Base-by-base conservation (phyloP, 257 asterid genomes). In the Asclepias syriaca region DNA sequence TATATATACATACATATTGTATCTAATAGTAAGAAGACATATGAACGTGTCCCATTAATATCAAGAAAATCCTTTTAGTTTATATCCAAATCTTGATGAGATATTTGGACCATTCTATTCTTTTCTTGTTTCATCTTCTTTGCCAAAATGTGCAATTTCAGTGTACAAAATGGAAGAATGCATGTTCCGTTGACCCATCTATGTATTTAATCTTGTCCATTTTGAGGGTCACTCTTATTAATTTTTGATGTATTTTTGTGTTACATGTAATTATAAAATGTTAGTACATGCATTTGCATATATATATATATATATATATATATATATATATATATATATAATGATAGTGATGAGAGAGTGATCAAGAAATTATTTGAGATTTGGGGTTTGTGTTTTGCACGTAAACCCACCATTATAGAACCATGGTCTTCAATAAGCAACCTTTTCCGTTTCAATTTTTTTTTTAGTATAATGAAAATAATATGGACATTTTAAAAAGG, bases 361-460 rank as follows among this genome's bases (percentile, higher is more conserved):
- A 49, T 55, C 59, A 70, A 49, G 45, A 37, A 39, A 66, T 56
- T 40, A 37, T 77, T 40, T 72, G 53, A 22, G 39, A 53, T 34
- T 54, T 11, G 53, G 46, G 46, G 64, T 66, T 68, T 72, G 78
- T 80, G 81, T 80, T 37, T 56, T 54, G 83, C 83, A 80, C 83
- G 81, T 79, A 75, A 53, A 8, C 22, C 13, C 1, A 68, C n/a
- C 61, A 58, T 24, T 15, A 66, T 68, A 3, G 65, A 32, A 6
- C 21, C 56, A 49, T 37, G 56, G 18, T 15, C 22, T 24, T 13
- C 14, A 66, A 46, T 74, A 68, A 68, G 70, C 74, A 59, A 68
- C 48, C 48, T 40, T 40, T 29, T 29, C 0, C 3, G 34, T 29
- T 2, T 29, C 34, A 29, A 29, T n/a, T n/a, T n/a, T n/a, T n/a